Conservation (phyloP, 1,284 basidiomycete genomes). For the Irpex sp. region DNA sequence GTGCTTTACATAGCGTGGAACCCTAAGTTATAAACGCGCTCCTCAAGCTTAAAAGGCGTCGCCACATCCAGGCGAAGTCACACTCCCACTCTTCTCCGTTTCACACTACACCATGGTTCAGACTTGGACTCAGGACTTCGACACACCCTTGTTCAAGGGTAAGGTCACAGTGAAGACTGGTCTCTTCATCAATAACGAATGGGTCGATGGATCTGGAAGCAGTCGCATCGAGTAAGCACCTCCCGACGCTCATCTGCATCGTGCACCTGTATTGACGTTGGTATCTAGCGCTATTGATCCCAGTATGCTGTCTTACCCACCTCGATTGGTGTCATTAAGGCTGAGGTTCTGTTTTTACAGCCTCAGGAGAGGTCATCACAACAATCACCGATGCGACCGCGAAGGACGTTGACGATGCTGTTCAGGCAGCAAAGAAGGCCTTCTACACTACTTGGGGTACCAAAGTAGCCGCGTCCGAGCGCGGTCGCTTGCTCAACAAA, state of each 20-base stretch:
- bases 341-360: slow-evolving; percentile 5
- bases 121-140: slow-evolving; percentile 3
- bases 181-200: slow-evolving; percentile 9
- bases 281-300: slow-evolving; percentile 1
- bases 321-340: no score
- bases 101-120: background rate
- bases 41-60: background rate
- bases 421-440: slow-evolving; percentile 48
- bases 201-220: slow-evolving; percentile 1
- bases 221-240: slow-evolving; percentile 4
- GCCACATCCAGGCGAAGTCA: background rate
- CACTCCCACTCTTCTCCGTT: background rate
- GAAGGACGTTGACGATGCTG: slow-evolving; percentile 42
- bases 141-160: slow-evolving; percentile 6
- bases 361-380: slow-evolving; percentile 42
- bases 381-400: slow-evolving; percentile 38
- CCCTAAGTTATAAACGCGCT: background rate
- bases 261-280: background rate
- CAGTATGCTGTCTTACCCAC: no score
- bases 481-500: slow-evolving; percentile 47
- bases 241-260: background rate
- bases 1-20: no score
- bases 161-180: slow-evolving; percentile 5
- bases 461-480: slow-evolving; percentile 40
- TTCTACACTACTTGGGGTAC: slow-evolving; percentile 57